Evolutionary conservation across 345 rosid genomes (phyloP).

Genomic region (Hypericum perforatum): DNA sequence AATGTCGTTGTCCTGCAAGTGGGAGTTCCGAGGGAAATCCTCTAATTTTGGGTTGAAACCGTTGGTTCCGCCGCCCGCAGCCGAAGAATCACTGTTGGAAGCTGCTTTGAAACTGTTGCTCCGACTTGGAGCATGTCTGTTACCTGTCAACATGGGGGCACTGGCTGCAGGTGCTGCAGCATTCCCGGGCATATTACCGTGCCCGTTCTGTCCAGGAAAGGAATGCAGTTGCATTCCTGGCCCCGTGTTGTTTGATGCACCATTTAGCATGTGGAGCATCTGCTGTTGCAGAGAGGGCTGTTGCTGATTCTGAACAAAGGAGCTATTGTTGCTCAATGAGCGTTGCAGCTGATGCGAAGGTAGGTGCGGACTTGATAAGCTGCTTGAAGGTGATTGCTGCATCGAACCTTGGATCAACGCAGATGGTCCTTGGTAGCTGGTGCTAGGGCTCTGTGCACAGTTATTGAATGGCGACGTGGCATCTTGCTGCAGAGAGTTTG

Average conservation of each 20-base stretch:
- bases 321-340: constrained; percentile 31
- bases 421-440: constrained; percentile 52
- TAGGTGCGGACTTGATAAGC: constrained; percentile 38
- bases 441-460: constrained; percentile 52
- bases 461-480: constrained; percentile 43
- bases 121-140: constrained; percentile 39
- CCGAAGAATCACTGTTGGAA: constrained; percentile 50
- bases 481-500: constrained; percentile 53
- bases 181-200: constrained; percentile 25
- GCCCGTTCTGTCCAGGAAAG: constrained; percentile 30
- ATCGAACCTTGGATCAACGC: constrained; percentile 43
- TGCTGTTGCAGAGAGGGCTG: constrained; percentile 54
- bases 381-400: constrained; percentile 43
- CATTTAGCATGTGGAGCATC: constrained; percentile 73
- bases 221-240: constrained; percentile 40
- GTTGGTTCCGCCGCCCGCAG: constrained; percentile 36
- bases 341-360: constrained; percentile 50
- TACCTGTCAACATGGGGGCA: constrained; percentile 31
- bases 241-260: constrained; percentile 43
- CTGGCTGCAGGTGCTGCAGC: constrained; percentile 25
- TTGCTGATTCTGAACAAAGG: constrained; percentile 41
- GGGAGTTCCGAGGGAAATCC: constrained; percentile 43
- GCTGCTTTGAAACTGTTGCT: constrained; percentile 55
- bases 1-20: constrained; percentile 52
- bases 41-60: constrained; percentile 36